Evolutionary conservation across 2,329 filamentous ascomycete species (phyloP).

Genomic region (Fusarium concolor): DNA sequence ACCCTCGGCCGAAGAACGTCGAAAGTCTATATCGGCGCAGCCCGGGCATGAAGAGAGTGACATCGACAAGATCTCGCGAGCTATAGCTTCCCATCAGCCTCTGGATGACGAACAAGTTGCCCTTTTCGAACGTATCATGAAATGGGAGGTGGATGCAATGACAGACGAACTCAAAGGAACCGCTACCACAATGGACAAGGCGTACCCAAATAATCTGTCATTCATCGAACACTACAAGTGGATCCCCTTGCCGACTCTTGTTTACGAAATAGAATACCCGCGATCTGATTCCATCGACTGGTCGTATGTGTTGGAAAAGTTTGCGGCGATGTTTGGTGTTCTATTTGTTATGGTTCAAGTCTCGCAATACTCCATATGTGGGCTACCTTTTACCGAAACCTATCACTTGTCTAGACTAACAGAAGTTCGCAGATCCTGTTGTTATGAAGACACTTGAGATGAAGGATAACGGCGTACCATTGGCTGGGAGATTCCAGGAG

Average conservation of each 20-base stretch:
- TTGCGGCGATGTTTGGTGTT: conserved; percentile 75
- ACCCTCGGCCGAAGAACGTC: conserved; percentile 58
- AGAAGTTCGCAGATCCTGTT: conserved; percentile 65
- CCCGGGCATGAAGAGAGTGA: conserved; percentile 59
- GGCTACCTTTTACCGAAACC: conserved; percentile 6
- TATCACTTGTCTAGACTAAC: conserved; percentile 6
- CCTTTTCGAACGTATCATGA: conserved; percentile 73
- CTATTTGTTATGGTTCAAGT: conserved; percentile 84
- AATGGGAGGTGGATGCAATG: conserved; percentile 73
- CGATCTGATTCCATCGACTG: conserved; percentile 75
- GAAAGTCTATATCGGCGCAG: conserved; percentile 53
- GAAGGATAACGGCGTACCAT: conserved; percentile 73
- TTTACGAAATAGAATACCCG: conserved; percentile 84
- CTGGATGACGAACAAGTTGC: conserved; percentile 72
- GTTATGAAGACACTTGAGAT: conserved; percentile 74
- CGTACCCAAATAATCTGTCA: conserved; percentile 78
- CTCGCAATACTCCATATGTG: conserved; percentile 78
- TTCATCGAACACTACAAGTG: conserved; percentile 75
- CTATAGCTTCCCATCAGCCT: conserved; percentile 70
- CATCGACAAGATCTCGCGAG: conserved; percentile 69
- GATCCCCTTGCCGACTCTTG: conserved; percentile 78
- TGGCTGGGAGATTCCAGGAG: conserved; percentile 70
- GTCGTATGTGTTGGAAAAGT: conserved; percentile 80
- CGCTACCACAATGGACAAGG: conserved; percentile 59
- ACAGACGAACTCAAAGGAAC: conserved; percentile 74